phyloP scores from a whole-genome alignment of 805 yeast genomes.

The Jamesozyma lodderae region DNA sequence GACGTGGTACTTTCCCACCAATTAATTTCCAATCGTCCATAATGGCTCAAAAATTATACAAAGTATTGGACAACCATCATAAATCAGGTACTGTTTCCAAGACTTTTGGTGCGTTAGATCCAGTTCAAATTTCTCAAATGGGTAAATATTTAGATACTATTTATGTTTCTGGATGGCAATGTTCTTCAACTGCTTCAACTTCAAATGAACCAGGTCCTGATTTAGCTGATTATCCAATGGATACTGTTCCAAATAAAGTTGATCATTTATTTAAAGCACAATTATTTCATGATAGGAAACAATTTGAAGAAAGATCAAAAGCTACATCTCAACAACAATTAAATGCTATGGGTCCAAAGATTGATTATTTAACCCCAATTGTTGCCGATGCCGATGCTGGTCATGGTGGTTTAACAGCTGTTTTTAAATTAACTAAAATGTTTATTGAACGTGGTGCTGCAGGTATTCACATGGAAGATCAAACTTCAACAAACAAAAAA shows the following conservation, averaged over 20 bases:
- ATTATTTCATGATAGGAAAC: slow-evolving; percentile 94
- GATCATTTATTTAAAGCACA: slow-evolving; percentile 96
- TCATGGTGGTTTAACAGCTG: slow-evolving; percentile 97
- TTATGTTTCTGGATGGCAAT: slow-evolving; percentile 98
- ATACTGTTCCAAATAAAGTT: slow-evolving; percentile 96
- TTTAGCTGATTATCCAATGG: slow-evolving; percentile 97
- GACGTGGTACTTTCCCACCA: slow-evolving; percentile 67
- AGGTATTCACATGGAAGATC: slow-evolving; percentile 97
- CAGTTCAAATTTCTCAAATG: slow-evolving; percentile 94
- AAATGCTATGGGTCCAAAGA: slow-evolving; percentile 62
- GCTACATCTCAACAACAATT: slow-evolving; percentile 47
- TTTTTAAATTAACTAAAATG: slow-evolving; percentile 88
- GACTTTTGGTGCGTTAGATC: slow-evolving; percentile 95
- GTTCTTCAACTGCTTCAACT: slow-evolving; percentile 94
- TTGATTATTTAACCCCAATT: slow-evolving; percentile 87
- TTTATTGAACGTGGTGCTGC: slow-evolving; percentile 98
- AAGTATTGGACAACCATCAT: slow-evolving; percentile 55
- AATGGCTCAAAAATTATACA: slow-evolving; percentile 77
- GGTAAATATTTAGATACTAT: slow-evolving; percentile 88
- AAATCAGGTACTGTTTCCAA: slow-evolving; percentile 62
- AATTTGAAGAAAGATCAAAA: slow-evolving; percentile 69
- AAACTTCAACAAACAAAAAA: slow-evolving; percentile 97
- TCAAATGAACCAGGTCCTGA: slow-evolving; percentile 98
- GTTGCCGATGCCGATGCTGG: slow-evolving; percentile 98
- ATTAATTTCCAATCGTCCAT: slow-evolving; percentile 65